Evolutionary conservation across 2,329 filamentous ascomycete genomes (phyloP).

Genomic region (Xylariaceae sp.): DNA sequence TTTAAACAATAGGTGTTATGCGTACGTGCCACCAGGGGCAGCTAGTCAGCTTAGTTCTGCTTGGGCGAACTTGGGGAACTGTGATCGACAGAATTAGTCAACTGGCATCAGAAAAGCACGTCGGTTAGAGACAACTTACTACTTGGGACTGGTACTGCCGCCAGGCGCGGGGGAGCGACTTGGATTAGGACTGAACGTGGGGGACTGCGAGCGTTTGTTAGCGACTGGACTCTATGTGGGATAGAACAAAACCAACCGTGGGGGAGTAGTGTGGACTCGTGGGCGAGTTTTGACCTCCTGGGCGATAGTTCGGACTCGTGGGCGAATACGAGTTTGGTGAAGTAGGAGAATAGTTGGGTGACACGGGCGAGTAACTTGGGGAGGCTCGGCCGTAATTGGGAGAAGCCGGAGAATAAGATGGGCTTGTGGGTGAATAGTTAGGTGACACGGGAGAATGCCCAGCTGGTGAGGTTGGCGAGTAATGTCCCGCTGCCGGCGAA

Average conservation of each 20-base stretch:
- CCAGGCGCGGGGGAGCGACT: slow-evolving; percentile 41
- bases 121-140: slow-evolving; percentile 32
- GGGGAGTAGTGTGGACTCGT: slow-evolving; percentile 73
- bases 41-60: slow-evolving; percentile 22
- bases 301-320: slow-evolving; percentile 56
- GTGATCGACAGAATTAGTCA: slow-evolving; percentile 16
- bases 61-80: slow-evolving; percentile 34
- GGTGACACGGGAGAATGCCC: slow-evolving; percentile 74
- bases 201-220: slow-evolving; percentile 28
- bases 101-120: neutral
- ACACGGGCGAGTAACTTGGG: slow-evolving; percentile 63
- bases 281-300: slow-evolving; percentile 52
- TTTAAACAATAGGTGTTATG: slow-evolving; percentile 24
- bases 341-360: slow-evolving; percentile 73
- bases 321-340: slow-evolving; percentile 61
- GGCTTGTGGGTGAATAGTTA: slow-evolving; percentile 65
- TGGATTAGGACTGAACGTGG: slow-evolving; percentile 36
- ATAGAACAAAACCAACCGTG: slow-evolving; percentile 38
- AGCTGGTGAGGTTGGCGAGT: slow-evolving; percentile 66
- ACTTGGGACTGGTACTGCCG: slow-evolving; percentile 37
- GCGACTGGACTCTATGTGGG: slow-evolving; percentile 2
- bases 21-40: neutral
- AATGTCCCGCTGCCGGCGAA: slow-evolving; percentile 53
- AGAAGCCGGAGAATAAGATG: slow-evolving; percentile 66
- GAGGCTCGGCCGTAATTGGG: slow-evolving; percentile 51